Evolutionary conservation across 257 asterid genomes (phyloP), one percentile per base, ranked within the genome.

Genomic region (Verbascum thapsus): DNA sequence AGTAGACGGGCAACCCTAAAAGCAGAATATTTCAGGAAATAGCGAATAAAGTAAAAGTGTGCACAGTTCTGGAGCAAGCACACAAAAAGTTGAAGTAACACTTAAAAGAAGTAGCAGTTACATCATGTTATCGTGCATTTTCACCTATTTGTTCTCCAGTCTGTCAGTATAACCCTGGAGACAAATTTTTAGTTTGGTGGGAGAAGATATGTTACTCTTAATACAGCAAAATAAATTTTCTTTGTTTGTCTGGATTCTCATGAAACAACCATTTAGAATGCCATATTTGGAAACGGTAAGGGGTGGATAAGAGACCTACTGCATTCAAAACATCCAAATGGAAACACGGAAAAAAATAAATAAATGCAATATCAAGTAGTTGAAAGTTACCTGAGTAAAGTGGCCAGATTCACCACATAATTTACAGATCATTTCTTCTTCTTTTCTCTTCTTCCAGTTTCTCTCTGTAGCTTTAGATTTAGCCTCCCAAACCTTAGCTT

Each of bases 401-500:
- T 94, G 99, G 32, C 96, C 99, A 0, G 99, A 84, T 85, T 90
- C 97, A 62, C 99, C 99, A 73, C 99, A 94, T 73, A 94, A 71
- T 79, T 90, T 94, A 68, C 99, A 94, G 47, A 94, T 94, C 87
- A 89, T 80, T 67, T 94, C 99, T 69, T 94, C 99, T 70, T 94
- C 99, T 76, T 94, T 94, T 74, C 95, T 80, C 79, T 94, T 94
- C 84, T 94, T 94, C 99, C 99, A 94, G 70, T 87, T 90, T 75
- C 96, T 85, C 77, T 94, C 97, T 12, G 97, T 94, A 66, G 99
- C 99, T 80, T 94, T 94, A 30, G 97, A 90, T 82, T 94, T 94
- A 64, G 99, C 99, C 72, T 87, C 99, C 99, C 99, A 94, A 50
- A 94, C 91, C 80, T 90, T 94, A 65, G 99, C 99, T 78, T 94